Evolutionary conservation across 1,284 basidiomycete genomes (phyloP).

Genomic region (Entoloma clypeatum): DNA sequence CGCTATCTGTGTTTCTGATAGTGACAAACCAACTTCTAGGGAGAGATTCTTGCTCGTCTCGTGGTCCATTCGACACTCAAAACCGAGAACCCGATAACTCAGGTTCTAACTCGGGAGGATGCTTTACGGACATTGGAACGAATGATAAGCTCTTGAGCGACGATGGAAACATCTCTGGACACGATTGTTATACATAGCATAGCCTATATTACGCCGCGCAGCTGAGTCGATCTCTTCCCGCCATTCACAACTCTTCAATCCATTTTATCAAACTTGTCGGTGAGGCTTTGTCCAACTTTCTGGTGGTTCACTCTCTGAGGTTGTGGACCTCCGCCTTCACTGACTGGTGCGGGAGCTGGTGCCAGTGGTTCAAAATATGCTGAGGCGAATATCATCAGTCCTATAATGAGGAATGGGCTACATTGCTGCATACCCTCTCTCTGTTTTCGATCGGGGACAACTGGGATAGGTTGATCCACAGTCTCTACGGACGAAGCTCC

Average conservation of each 20-base stretch:
- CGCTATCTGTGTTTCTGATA: slow-evolving; percentile 1
- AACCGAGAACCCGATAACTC: slow-evolving; percentile 14
- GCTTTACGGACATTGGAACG: slow-evolving; percentile 38
- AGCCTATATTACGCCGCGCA: no score
- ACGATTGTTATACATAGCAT: no score
- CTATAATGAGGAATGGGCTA: not conserved
- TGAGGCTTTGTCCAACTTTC: slow-evolving; percentile 21
- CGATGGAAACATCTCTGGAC: no score
- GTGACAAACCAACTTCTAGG: slow-evolving; percentile 36
- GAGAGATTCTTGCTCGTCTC: slow-evolving; percentile 81
- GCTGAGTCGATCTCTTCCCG: no score
- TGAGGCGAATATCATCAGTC: not conserved
- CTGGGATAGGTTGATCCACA: slow-evolving; percentile 30
- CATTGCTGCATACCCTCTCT: slow-evolving; percentile 27
- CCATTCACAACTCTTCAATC: no score
- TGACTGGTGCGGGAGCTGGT: not conserved
- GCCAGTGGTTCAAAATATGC: slow-evolving; percentile 11
- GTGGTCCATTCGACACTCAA: slow-evolving; percentile 56
- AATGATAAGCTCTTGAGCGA: no score
- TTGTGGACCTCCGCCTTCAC: not conserved
- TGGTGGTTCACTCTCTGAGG: slow-evolving; percentile 8
- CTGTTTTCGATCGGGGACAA: slow-evolving; percentile 36
- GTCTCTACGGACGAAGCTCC: slow-evolving; percentile 46
- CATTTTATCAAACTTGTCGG: slow-evolving; percentile 19
- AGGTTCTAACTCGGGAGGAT: slow-evolving; percentile 34